Conservation (phyloP, 495 filamentous ascomycete species). For the Mytilinidion resinicola region DNA sequence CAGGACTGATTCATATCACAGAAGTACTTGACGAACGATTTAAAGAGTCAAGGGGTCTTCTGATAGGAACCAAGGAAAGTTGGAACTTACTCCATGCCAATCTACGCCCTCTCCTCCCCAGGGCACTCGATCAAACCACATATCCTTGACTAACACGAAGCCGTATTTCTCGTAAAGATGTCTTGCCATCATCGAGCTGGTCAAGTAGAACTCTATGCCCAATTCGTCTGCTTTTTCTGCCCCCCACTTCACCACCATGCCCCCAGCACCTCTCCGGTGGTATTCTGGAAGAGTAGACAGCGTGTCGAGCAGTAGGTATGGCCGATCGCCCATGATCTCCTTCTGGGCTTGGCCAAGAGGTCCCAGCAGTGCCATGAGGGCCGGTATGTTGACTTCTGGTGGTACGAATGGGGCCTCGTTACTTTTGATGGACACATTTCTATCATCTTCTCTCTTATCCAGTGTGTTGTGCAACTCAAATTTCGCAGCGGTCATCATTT, state of each 20-base stretch:
- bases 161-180: constrained; percentile 14
- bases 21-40: no score
- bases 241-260: not conserved
- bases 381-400: constrained; percentile 8
- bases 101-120: constrained; percentile 19
- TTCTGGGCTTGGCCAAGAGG: constrained; percentile 4
- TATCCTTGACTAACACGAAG: constrained; percentile 6
- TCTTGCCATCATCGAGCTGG: constrained; percentile 1
- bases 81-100: constrained; percentile 1
- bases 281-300: not conserved
- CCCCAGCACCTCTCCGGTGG: not conserved
- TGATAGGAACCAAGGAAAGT: no score
- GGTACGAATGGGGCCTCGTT: constrained; percentile 9
- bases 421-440: not conserved
- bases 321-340: constrained; percentile 15
- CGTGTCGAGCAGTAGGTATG: constrained; percentile 6
- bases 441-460: not conserved
- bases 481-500: not conserved
- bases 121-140: constrained; percentile 8
- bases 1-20: no score
- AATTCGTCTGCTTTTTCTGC: not conserved
- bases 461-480: no score
- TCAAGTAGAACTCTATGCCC: constrained; percentile 4
- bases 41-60: no score
- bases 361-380: constrained; percentile 5